These are phyloP conservation scores for Allantophomopsis cytisporea DNA, from an alignment of 2,329 filamentous ascomycete species.

Conservation along the genomic window DNA sequence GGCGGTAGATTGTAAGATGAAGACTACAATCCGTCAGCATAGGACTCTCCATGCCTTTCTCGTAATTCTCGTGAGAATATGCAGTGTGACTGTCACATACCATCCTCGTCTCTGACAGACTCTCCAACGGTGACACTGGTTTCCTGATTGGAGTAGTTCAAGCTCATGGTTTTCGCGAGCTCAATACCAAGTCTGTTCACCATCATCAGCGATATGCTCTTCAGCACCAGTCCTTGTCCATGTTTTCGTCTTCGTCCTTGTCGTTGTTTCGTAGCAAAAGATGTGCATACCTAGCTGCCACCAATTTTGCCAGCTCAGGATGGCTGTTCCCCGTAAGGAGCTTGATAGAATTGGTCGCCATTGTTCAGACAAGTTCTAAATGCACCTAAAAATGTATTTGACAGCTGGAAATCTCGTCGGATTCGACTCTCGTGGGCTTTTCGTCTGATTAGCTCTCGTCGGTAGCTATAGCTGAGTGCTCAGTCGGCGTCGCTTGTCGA, in stretches of 20 bases:
- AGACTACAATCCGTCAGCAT: slow-evolving; percentile 38
- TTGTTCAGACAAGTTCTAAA: slow-evolving; percentile 15
- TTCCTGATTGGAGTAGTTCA: slow-evolving; percentile 80
- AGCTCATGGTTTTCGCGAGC: slow-evolving; percentile 64
- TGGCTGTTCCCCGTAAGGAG: slow-evolving; percentile 65
- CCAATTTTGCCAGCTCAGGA: slow-evolving; percentile 55
- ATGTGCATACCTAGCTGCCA: slow-evolving; percentile 45
- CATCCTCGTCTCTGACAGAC: slow-evolving; percentile 91
- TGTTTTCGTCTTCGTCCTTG: not conserved
- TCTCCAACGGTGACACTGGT: slow-evolving; percentile 90
- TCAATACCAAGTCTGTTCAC: slow-evolving; percentile 55
- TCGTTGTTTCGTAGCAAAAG: not conserved
- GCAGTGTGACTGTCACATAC: slow-evolving; percentile 21
- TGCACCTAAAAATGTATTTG: too few relatives aligned
- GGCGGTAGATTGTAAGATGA: slow-evolving; percentile 89
- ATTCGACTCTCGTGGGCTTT: too few relatives aligned
- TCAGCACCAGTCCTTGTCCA: not conserved
- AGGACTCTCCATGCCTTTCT: too few relatives aligned
- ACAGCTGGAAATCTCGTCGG: too few relatives aligned
- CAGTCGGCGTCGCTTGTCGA: too few relatives aligned
- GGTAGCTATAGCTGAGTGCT: too few relatives aligned
- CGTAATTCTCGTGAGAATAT: not conserved
- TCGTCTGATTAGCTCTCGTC: too few relatives aligned
- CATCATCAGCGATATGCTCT: too few relatives aligned
- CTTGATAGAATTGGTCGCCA: slow-evolving; percentile 65